These are phyloP conservation scores for Ascodesmis nigricans DNA, from an alignment of 495 filamentous ascomycete species.

Conservation along the genomic window DNA sequence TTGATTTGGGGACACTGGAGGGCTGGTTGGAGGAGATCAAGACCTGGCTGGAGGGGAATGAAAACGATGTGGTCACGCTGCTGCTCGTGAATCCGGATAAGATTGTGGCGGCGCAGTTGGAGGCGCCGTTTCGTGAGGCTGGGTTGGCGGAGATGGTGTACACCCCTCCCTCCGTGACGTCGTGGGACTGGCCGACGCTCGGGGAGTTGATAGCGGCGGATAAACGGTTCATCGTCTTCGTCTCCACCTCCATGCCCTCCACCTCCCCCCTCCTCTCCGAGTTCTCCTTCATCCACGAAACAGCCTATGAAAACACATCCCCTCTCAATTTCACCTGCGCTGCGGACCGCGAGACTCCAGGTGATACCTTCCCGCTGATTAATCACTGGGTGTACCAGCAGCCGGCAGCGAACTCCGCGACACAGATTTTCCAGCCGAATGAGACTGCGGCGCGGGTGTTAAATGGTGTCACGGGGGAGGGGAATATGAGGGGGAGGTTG, in stretches of 20 bases:
- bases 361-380: too few relatives aligned
- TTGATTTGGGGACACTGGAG: slow-evolving; percentile 40
- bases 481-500: slow-evolving; percentile 38
- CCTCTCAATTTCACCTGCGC: slow-evolving; percentile 33
- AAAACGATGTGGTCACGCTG: slow-evolving; percentile 46
- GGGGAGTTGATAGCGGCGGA: slow-evolving; percentile 35
- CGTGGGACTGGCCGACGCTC: slow-evolving; percentile 42
- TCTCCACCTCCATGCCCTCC: slow-evolving; percentile 33
- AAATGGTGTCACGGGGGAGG: slow-evolving; percentile 30
- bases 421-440: slow-evolving; percentile 33
- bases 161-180: slow-evolving; percentile 23
- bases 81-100: slow-evolving; percentile 47
- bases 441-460: slow-evolving; percentile 30
- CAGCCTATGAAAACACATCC: slow-evolving; percentile 37
- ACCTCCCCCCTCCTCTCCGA: slow-evolving; percentile 42
- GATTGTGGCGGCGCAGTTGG: slow-evolving; percentile 29
- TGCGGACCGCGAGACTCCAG: slow-evolving; percentile 43
- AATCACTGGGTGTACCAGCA: slow-evolving; percentile 57
- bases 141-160: slow-evolving; percentile 39
- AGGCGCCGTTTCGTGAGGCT: slow-evolving; percentile 29
- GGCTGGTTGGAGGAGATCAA: slow-evolving; percentile 36
- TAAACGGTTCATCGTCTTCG: slow-evolving; percentile 39
- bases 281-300: slow-evolving; percentile 53
- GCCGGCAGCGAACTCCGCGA: slow-evolving; percentile 10
- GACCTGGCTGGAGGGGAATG: slow-evolving; percentile 40